Evolutionary conservation across 257 asterid species (phyloP), one percentile per base, ranked within the genome.

Genomic region (Linaria vulgaris): DNA sequence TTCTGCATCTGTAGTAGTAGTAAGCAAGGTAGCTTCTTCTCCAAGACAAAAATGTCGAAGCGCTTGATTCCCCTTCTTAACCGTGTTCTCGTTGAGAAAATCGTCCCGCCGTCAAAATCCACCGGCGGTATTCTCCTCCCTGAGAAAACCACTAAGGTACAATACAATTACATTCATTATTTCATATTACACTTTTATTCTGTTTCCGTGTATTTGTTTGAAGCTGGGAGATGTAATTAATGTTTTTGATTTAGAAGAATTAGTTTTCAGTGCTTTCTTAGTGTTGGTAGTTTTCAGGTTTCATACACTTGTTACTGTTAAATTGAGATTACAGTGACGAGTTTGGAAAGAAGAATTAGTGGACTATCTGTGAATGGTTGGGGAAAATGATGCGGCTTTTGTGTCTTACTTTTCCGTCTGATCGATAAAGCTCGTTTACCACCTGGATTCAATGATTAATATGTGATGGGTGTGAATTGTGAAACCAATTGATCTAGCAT

Each of bases 71-170:
- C 92, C 5, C 78, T 75, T 30, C 73, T 85, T 14, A 82, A 85
- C 72, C 83, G 92, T 0, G 78, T 82, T 55, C 30, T 85, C 80
- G 66, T 85, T 37, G 88, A 82, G 53, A 85, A 82, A 56, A 55
- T 79, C 52, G 25, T 69, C 21, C 83, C 82, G 13, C 87, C 86
- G 21, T 63, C 92, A 0, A 80, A 85, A 68, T 78, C 88, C 67
- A 50, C 65, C 17, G 59, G 78, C 58, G 92, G 88, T 15, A 85
- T 85, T 64, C 84, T 85, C 56, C 88, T 85, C 60, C 92, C 92
- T 14, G 88, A 85, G 76, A 85, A 76, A 76, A 71, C 85, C 61
- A 10, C 67, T 50, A 82, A 80, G 87, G 88, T 84, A 30, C 13
- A 54, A n/a, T n/a, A n/a, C n/a, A n/a, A n/a, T n/a, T n/a, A n/a